These are phyloP conservation scores for Chalaropsis thielavioides DNA, from an alignment of 2,329 filamentous ascomycete genomes.

Conservation along the genomic window DNA sequence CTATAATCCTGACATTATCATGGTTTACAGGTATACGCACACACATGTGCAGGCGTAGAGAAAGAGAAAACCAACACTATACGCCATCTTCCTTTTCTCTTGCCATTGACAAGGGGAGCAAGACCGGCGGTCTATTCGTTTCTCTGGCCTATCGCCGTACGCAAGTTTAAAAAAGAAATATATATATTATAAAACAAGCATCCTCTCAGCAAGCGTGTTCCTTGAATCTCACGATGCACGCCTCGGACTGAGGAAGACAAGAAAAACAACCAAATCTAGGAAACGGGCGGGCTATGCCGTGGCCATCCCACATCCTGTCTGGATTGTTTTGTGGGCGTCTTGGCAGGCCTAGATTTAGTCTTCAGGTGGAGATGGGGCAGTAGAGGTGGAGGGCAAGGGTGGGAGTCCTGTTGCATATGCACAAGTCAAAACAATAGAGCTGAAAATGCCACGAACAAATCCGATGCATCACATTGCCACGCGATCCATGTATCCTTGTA, in stretches of 20 bases:
- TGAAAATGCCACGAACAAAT: neutral
- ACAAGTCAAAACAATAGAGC: neutral
- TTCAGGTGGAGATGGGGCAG: neutral
- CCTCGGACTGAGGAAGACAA: neutral
- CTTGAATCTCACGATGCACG: neutral
- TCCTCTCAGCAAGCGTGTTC: neutral
- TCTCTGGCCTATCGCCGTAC: neutral
- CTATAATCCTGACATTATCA: neutral
- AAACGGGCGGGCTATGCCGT: neutral
- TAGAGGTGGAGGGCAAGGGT: neutral
- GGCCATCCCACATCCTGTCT: neutral
- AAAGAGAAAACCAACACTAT: neutral
- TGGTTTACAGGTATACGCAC: neutral
- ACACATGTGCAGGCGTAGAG: neutral
- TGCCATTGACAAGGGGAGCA: neutral
- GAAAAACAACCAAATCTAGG: neutral
- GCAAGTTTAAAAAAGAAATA: neutral
- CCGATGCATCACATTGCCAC: conserved; percentile 1
- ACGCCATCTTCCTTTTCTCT: neutral
- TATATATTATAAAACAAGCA: neutral
- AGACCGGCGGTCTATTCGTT: neutral
- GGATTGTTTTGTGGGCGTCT: neutral
- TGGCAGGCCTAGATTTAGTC: neutral
- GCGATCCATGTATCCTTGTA: neutral
- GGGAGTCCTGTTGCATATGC: neutral